Conservation (phyloP, 1,284 basidiomycete species). For the Microbotryum lychnidis-dioicae region DNA sequence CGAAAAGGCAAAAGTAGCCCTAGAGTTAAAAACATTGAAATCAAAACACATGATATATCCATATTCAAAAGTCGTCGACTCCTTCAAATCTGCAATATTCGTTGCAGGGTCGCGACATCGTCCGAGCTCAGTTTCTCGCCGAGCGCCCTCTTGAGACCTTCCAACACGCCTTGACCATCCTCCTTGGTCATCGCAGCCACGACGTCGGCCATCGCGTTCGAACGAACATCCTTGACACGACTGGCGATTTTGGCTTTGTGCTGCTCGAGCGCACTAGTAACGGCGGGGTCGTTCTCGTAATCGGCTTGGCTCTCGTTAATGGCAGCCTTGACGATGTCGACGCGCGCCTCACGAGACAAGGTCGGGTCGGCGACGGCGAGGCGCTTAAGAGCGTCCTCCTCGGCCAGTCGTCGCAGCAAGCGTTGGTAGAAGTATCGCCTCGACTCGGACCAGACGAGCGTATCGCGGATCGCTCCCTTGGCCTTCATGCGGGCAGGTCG, state of each 20-base stretch:
- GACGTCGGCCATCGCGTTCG: constrained; percentile 34
- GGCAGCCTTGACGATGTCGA: constrained; percentile 32
- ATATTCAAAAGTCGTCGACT: too few relatives aligned
- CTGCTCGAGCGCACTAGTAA: constrained; percentile 36
- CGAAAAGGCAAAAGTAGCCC: too few relatives aligned
- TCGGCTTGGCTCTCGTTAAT: constrained; percentile 28
- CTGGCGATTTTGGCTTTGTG: constrained; percentile 28
- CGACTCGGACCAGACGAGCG: constrained; percentile 75
- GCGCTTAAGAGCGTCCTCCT: constrained; percentile 37
- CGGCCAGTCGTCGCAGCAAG: constrained; percentile 54
- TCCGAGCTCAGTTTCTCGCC: constrained; percentile 22
- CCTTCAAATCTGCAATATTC: too few relatives aligned
- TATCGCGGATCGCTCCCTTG: constrained; percentile 74
- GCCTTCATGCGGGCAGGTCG: constrained; percentile 95
- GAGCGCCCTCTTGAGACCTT: constrained; percentile 27
- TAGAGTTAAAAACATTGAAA: too few relatives aligned
- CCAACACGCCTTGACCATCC: constrained; percentile 27
- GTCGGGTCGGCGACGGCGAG: constrained; percentile 37
- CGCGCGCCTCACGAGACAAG: constrained; percentile 34
- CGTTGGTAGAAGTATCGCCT: constrained; percentile 95
- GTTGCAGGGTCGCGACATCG: constrained; percentile 11
- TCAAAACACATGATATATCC: too few relatives aligned
- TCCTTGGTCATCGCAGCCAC: constrained; percentile 36
- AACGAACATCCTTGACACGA: constrained; percentile 32
- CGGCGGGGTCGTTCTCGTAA: constrained; percentile 33